Evolutionary conservation across 768 basidiomycete species (phyloP), one percentile per base, ranked within the genome.

Genomic region (Leccinum sublutescens): DNA sequence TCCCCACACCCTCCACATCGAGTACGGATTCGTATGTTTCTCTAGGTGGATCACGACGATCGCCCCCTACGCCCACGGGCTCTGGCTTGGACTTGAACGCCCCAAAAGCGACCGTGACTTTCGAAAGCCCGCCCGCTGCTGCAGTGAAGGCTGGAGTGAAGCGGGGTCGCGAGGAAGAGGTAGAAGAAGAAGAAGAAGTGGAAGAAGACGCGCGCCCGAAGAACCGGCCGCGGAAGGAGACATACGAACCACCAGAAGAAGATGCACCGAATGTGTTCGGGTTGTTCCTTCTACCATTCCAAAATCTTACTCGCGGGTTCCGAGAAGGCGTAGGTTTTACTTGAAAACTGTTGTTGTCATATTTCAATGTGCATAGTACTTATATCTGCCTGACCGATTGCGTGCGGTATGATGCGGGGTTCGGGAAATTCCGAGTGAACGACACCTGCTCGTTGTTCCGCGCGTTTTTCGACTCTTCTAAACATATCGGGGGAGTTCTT

Each of bases 261-360:
- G 81, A 84, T 29, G 68, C 76, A 6, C 80, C 82, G n/a, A 75
- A 76, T 48, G 62, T 79, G 34, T 66, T 85, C 55, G 82, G 82
- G 34, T 87, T 84, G 87, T 77, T 88, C 65, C 72, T 83, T 70
- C 74, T 82, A 43, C 87, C 87, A 5, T 77, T 88, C 71, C 79
- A 81, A 66, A 82, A 83, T 6, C 88, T 89, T 68, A 77, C 85
- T 56, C 80, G 82, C 62, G 87, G 87, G 19, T 88, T 89, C 74
- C 82, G 81, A 63, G 85, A 88, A 72, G 83, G 84, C 66, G 71
- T 86, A 62, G 62, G 62, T 11, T 52, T 67, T 51, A 64, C 68
- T 56, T 73, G 43, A 68, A 36, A 10, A 17, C 23, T 29, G 21
- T 29, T 65, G 66, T 61, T 29, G 8, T 29, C 27, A 29, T 48